Evolutionary conservation across 2,329 filamentous ascomycete species (phyloP), one percentile per base, ranked within the genome.

Genomic region (Neonectria ditissima): DNA sequence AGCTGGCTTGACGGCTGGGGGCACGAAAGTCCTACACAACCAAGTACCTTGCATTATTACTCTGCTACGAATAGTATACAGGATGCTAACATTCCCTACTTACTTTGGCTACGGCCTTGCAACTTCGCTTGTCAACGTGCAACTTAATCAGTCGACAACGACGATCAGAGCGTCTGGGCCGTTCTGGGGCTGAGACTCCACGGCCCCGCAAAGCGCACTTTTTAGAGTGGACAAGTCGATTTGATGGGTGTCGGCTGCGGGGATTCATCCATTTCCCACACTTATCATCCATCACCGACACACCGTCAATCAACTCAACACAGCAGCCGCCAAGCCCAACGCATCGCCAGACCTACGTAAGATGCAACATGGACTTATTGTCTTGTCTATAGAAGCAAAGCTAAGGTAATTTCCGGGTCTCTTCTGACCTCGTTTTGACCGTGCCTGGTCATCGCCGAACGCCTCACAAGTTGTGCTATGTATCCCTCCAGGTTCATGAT

Each of bases 391-490:
- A 20, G n/a, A 45, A 26, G 24, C 24, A 53, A 59, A 45, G 26
- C 24, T 26, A 39, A 45, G 28, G 24, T 37, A 39, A 26, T n/a
- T n/a, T 26, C 9, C 26, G 47, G 37, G 47, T 32, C 26, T 26
- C 28, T 32, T 32, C n/a, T 11, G 28, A 26, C 47, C 26, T 28
- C 13, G 26, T 32, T n/a, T 53, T 53, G 32, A 37, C 61, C 22
- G 37, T 52, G 39, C 56, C 34, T 51, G 44, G 24, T 45, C 56
- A 60, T 60, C 56, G 52, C 61, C 61, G 37, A 30, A 59, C 61
- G 52, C 61, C 61, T 45, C 34, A 60, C 47, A 63, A 60, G 51
- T 45, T 55, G 48, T 63, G 58, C 43, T 47, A 55, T 54, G 41
- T 52, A 54, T 61, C 24, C 34, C 50, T 47, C 50, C 52, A 48